Evolutionary conservation across 805 yeast genomes (phyloP).

Genomic region (Nakazawaea holstii): DNA sequence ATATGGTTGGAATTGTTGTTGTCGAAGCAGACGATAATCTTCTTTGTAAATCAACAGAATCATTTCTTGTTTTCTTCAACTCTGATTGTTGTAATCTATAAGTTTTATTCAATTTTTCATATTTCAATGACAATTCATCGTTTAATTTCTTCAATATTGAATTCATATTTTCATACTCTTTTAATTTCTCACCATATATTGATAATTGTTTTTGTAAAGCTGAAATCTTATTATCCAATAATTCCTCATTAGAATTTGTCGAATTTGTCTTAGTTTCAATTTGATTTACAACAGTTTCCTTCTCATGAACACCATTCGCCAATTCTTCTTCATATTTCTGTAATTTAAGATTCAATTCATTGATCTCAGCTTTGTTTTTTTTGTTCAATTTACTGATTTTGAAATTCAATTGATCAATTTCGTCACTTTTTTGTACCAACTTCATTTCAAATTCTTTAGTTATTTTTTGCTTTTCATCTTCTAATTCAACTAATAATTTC

Average conservation of each 20-base stretch:
- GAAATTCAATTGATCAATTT: slow-evolving; percentile 53
- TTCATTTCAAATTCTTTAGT: slow-evolving; percentile 52
- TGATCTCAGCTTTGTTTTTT: slow-evolving; percentile 60
- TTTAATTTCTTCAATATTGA: slow-evolving; percentile 51
- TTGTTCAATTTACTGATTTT: slow-evolving; percentile 43
- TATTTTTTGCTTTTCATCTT: slow-evolving; percentile 47
- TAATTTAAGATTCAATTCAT: slow-evolving; percentile 48
- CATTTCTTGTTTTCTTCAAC: slow-evolving; percentile 24
- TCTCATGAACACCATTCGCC: slow-evolving; percentile 16
- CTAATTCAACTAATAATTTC: slow-evolving; percentile 61
- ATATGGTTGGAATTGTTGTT: slow-evolving; percentile 4
- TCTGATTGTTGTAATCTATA: slow-evolving; percentile 61
- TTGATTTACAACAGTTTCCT: background rate
- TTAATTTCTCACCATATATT: slow-evolving; percentile 42
- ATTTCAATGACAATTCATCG: slow-evolving; percentile 62
- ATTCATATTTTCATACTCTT: slow-evolving; percentile 52
- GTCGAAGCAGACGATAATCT: background rate
- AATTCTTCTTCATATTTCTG: slow-evolving; percentile 23
- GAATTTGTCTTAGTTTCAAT: too few species aligned
- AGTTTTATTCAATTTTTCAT: slow-evolving; percentile 65
- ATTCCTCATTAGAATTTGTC: background rate
- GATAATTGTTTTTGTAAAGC: slow-evolving; percentile 43
- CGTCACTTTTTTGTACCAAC: slow-evolving; percentile 48
- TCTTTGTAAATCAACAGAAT: slow-evolving; percentile 13
- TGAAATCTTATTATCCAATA: background rate